Conservation (phyloP, 192 early-diverging fungal species). For the Diversispora eburnea region DNA sequence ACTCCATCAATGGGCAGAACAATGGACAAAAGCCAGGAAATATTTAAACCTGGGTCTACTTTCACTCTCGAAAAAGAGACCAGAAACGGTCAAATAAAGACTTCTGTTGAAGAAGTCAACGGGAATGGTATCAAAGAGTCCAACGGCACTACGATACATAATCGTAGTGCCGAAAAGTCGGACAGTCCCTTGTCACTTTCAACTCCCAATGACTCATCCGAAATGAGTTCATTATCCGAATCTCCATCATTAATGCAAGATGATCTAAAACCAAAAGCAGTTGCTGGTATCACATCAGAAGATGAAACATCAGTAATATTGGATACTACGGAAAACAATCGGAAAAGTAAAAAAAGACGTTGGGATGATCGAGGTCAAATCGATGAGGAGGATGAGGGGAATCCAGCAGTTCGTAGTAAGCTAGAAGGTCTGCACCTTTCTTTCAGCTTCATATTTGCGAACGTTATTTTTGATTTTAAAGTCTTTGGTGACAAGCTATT, state of each 20-base stretch:
- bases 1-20: too few species aligned
- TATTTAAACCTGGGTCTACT: too few species aligned
- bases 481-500: not conserved
- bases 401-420: not conserved
- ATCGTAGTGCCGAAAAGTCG: not conserved
- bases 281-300: not conserved
- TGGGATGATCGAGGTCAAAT: not conserved
- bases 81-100: too few species aligned
- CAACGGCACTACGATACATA: constrained; percentile 3
- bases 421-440: constrained; percentile 2
- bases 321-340: not conserved
- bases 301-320: not conserved
- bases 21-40: too few species aligned
- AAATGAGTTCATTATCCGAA: constrained; percentile 16
- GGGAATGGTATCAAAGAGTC: not conserved
- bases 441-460: not conserved
- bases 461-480: not conserved
- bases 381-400: constrained; percentile 2
- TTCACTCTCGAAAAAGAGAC: too few species aligned
- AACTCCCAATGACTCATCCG: constrained; percentile 17
- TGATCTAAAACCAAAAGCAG: not conserved
- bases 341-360: constrained; percentile 1
- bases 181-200: not conserved
- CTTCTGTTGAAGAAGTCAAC: not conserved
- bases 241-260: constrained; percentile 4